phyloP scores from a whole-genome alignment of 352 stramenopile species.

The Phytophthora pistaciae region DNA sequence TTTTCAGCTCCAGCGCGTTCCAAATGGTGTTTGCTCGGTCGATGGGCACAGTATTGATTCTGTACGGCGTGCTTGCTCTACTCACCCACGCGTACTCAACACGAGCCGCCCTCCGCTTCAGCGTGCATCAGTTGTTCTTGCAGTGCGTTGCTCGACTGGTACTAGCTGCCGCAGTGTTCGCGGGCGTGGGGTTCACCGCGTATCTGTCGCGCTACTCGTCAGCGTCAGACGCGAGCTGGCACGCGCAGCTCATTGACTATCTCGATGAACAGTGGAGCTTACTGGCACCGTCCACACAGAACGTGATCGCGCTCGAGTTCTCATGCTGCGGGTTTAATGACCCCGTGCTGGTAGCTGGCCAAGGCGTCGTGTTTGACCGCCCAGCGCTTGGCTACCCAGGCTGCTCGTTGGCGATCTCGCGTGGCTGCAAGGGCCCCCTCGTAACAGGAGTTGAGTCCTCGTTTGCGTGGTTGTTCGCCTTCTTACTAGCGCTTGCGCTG shows the following conservation, averaged over 20 bases:
- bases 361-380: slow-evolving; percentile 56
- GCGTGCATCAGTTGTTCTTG: slow-evolving; percentile 57
- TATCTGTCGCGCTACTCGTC: slow-evolving; percentile 51
- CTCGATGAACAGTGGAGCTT: slow-evolving; percentile 54
- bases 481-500: slow-evolving; percentile 46
- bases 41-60: slow-evolving; percentile 42
- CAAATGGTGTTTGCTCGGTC: slow-evolving; percentile 58
- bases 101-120: slow-evolving; percentile 41
- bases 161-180: slow-evolving; percentile 36
- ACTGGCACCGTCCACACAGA: slow-evolving; percentile 36
- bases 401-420: slow-evolving; percentile 48
- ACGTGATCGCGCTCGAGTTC: slow-evolving; percentile 52
- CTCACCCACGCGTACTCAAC: slow-evolving; percentile 47
- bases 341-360: slow-evolving; percentile 37
- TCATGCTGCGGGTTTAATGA: slow-evolving; percentile 67
- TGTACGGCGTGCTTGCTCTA: slow-evolving; percentile 39
- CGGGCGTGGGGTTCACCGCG: slow-evolving; percentile 37
- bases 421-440: slow-evolving; percentile 47
- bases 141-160: slow-evolving; percentile 32
- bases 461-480: slow-evolving; percentile 58
- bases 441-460: slow-evolving; percentile 43
- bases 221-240: slow-evolving; percentile 34
- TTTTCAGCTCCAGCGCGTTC: slow-evolving; percentile 60
- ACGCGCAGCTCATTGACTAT: slow-evolving; percentile 34
- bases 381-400: slow-evolving; percentile 39